Conservation (phyloP, 2,329 filamentous ascomycete genomes). For the Incumbomyces delicatus region DNA sequence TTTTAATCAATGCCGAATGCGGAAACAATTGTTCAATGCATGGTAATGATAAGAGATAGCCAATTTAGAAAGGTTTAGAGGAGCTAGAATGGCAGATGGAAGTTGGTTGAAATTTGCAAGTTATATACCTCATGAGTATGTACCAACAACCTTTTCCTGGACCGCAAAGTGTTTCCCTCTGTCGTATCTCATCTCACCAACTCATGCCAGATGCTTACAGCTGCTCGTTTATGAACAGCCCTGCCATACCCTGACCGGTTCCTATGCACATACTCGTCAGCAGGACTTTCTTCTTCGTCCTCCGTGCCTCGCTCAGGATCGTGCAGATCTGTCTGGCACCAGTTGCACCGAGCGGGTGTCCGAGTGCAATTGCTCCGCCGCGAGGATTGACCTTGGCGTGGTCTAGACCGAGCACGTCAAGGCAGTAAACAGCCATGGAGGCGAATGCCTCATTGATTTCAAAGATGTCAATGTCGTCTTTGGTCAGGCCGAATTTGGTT, state of each 20-base stretch:
- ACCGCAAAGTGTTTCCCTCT: no score
- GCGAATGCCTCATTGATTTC: slow-evolving; percentile 98
- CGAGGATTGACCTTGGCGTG: slow-evolving; percentile 78
- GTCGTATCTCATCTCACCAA: no score
- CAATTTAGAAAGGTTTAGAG: no score
- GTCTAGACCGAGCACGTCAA: slow-evolving; percentile 55
- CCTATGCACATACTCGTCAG: slow-evolving; percentile 84
- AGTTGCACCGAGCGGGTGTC: slow-evolving; percentile 83
- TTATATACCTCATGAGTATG: no score
- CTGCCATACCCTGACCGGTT: slow-evolving; percentile 58
- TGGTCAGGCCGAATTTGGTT: slow-evolving; percentile 61
- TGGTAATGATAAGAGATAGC: no score
- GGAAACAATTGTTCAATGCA: no score
- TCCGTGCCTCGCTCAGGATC: slow-evolving; percentile 71
- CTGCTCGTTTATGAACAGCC: slow-evolving; percentile 57
- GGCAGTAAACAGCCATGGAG: slow-evolving; percentile 93
- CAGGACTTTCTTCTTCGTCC: slow-evolving; percentile 80
- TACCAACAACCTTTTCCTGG: no score
- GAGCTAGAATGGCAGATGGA: no score
- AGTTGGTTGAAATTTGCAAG: no score
- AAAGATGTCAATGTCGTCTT: slow-evolving; percentile 77
- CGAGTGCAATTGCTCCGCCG: slow-evolving; percentile 84
- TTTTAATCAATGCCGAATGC: no score
- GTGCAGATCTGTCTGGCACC: slow-evolving; percentile 86
- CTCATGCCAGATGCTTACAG: slow-evolving; percentile 7